These are phyloP conservation scores for Nidularia pulvinata DNA, from an alignment of 768 basidiomycete genomes.

Conservation along the genomic window DNA sequence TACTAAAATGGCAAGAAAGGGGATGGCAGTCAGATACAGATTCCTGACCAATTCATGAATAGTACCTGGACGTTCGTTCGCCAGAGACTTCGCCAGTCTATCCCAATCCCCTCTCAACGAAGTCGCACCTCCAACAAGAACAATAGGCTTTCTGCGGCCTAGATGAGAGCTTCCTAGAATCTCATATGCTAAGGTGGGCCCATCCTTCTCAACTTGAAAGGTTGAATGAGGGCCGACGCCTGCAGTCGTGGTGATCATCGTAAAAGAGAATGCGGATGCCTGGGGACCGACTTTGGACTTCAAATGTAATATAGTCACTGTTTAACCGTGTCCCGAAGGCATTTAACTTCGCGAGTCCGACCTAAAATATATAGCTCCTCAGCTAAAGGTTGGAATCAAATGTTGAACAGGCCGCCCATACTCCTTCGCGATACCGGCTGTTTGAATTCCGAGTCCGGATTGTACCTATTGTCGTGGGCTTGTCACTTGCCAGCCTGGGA, in stretches of 20 bases:
- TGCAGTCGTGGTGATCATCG: not conserved
- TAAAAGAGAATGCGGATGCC: too few relatives aligned
- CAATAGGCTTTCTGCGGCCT: conserved; percentile 27
- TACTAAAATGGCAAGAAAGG: conserved; percentile 20
- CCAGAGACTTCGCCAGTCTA: conserved; percentile 27
- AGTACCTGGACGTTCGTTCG: conserved; percentile 35
- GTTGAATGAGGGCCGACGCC: conserved; percentile 4
- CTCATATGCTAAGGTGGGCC: conserved; percentile 39
- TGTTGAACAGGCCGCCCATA: too few relatives aligned
- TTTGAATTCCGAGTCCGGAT: too few relatives aligned
- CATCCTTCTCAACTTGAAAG: conserved; percentile 29
- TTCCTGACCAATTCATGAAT: not conserved
- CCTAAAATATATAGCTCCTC: too few relatives aligned
- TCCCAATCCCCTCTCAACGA: conserved; percentile 36
- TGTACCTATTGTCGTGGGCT: too few relatives aligned
- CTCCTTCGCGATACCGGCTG: too few relatives aligned
- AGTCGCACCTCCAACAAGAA: conserved; percentile 40
- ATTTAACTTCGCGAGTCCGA: too few relatives aligned
- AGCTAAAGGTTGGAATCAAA: too few relatives aligned
- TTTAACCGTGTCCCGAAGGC: too few relatives aligned
- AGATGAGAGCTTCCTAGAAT: conserved; percentile 32
- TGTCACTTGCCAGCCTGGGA: too few relatives aligned
- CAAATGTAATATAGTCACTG: too few relatives aligned
- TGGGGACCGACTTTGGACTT: too few relatives aligned
- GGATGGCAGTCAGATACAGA: not conserved